phyloP scores from a whole-genome alignment of 1,284 basidiomycete species.

The Puccinia horiana region DNA sequence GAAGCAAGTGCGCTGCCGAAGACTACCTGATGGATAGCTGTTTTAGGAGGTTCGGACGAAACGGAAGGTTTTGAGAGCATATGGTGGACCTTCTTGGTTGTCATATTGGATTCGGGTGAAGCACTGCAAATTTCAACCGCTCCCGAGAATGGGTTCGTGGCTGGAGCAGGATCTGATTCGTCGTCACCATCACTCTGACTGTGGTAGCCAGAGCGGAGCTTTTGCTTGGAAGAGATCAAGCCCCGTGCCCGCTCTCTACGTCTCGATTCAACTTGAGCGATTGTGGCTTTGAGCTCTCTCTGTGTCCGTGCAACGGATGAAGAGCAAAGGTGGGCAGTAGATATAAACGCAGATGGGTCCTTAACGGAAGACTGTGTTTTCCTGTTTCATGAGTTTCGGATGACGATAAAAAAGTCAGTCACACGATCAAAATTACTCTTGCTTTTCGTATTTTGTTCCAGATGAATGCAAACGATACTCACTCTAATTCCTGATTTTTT shows the following conservation, averaged over 20 bases:
- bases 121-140: constrained; percentile 30
- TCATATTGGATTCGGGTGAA: neutral
- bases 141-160: constrained; percentile 33
- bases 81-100: neutral
- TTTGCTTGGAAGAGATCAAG: constrained; percentile 24
- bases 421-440: neutral
- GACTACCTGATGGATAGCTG: neutral
- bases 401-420: neutral
- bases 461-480: neutral
- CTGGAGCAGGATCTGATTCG: neutral
- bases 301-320: constrained; percentile 30
- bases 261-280: constrained; percentile 25
- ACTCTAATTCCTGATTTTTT: constrained; percentile 28
- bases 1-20: constrained; percentile 25
- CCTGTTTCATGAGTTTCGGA: constrained; percentile 8
- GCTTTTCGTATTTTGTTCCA: neutral
- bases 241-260: constrained; percentile 25
- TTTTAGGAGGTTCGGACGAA: neutral
- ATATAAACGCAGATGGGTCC: constrained; percentile 43
- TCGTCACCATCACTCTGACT: constrained; percentile 32
- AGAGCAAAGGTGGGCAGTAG: constrained; percentile 39
- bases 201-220: constrained; percentile 35
- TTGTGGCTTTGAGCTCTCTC: constrained; percentile 14
- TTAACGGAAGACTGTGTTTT: constrained; percentile 46
- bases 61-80: neutral